A percentile compares a stretch with the other conserved stretches of the same genome.
Evolutionary conservation across 768 basidiomycete genomes (phyloP).

Genomic region (Termitomyces sp.): DNA sequence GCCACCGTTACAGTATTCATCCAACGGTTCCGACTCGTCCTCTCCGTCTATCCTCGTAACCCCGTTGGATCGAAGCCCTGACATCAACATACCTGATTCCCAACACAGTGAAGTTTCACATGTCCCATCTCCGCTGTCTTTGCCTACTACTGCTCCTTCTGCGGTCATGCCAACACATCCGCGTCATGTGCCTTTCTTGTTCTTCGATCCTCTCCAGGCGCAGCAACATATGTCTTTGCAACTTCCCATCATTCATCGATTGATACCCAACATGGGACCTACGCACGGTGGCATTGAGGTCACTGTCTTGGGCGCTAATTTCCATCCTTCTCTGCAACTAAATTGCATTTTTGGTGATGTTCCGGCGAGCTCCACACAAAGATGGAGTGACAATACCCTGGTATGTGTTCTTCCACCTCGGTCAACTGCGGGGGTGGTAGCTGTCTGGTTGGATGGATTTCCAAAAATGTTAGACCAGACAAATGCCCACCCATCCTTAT

Average conservation of each 20-base stretch:
- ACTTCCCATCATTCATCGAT: slow-evolving; percentile 73
- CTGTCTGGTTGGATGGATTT: slow-evolving; percentile 83
- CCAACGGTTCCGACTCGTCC: slow-evolving; percentile 39
- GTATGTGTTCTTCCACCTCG: slow-evolving; percentile 89
- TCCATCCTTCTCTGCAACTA: slow-evolving; percentile 66
- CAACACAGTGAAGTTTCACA: slow-evolving; percentile 19
- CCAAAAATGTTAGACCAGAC: slow-evolving; percentile 50
- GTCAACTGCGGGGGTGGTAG: slow-evolving; percentile 75
- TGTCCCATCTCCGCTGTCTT: slow-evolving; percentile 21
- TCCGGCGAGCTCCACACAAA: slow-evolving; percentile 74
- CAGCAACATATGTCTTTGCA: slow-evolving; percentile 43
- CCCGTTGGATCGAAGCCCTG: slow-evolving; percentile 35
- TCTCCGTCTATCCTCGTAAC: slow-evolving; percentile 40
- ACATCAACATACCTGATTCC: slow-evolving; percentile 32
- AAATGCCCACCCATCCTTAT: slow-evolving; percentile 52
- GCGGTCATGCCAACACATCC: slow-evolving; percentile 26
- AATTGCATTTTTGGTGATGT: slow-evolving; percentile 85
- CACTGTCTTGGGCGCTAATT: slow-evolving; percentile 88
- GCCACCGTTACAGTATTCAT: slow-evolving; percentile 29
- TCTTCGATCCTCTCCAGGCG: slow-evolving; percentile 49
- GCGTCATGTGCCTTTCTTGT: slow-evolving; percentile 52
- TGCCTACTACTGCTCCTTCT: slow-evolving; percentile 17
- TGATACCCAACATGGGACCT: slow-evolving; percentile 81
- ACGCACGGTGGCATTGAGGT: slow-evolving; percentile 93
- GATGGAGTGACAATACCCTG: slow-evolving; percentile 90